Conservation (phyloP, 2,329 filamentous ascomycete genomes). For the Emmonsia crescens region DNA sequence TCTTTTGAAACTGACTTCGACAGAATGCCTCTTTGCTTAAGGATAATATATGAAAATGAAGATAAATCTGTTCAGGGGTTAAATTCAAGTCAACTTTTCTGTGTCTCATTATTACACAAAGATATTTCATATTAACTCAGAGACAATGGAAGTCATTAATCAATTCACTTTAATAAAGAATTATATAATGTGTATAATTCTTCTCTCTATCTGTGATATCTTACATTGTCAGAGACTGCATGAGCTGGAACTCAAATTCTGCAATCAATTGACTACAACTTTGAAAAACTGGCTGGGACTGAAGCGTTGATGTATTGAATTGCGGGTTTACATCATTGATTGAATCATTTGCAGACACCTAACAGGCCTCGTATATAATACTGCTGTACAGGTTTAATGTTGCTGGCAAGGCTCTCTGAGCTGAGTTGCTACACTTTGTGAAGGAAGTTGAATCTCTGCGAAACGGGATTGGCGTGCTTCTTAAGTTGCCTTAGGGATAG, state of each 20-base stretch:
- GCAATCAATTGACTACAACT: conserved; percentile 1
- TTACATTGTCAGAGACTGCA: conserved; percentile 1
- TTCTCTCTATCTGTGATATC: conserved; percentile 4
- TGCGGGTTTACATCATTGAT: background rate
- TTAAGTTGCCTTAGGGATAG: no score
- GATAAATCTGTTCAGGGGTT: background rate
- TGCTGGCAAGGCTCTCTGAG: background rate
- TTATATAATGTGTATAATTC: background rate
- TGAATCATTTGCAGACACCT: conserved; percentile 1
- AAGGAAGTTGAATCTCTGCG: no score
- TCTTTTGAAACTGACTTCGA: conserved; percentile 2
- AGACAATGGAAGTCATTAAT: conserved; percentile 1
- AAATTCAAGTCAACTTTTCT: background rate
- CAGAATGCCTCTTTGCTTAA: conserved; percentile 3
- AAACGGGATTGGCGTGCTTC: no score
- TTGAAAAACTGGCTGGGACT: conserved; percentile 3
- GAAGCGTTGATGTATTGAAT: conserved; percentile 2
- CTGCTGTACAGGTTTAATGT: background rate
- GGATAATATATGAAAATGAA: background rate
- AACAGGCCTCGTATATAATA: conserved; percentile 1
- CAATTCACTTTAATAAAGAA: background rate
- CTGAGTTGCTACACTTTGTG: no score
- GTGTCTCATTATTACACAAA: conserved; percentile 4
- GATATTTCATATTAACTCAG: conserved; percentile 2
- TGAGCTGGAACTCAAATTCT: conserved; percentile 1